These are phyloP conservation scores for Imleria badia DNA, from an alignment of 768 basidiomycete genomes.

Conservation along the genomic window DNA sequence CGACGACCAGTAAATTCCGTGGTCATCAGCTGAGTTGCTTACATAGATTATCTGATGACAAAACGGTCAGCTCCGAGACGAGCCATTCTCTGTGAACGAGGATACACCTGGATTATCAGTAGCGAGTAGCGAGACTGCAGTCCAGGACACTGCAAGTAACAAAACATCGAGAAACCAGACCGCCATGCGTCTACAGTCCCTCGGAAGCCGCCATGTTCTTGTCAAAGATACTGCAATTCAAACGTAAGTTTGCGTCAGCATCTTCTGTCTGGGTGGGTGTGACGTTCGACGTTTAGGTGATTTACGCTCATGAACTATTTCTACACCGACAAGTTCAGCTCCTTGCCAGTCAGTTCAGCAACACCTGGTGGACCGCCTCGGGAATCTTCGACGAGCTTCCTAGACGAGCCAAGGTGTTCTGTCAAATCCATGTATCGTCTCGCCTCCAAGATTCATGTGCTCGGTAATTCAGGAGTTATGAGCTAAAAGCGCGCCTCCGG, in stretches of 20 bases:
- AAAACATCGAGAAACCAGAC: not conserved
- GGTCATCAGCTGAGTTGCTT: not conserved
- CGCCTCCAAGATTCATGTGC: conserved; percentile 34
- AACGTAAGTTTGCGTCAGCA: conserved; percentile 14
- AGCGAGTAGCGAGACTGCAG: not conserved
- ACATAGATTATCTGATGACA: conserved; percentile 11
- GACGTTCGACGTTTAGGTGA: conserved; percentile 27
- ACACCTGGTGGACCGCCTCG: not conserved
- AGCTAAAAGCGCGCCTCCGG: not conserved
- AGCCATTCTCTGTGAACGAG: not conserved
- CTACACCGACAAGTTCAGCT: conserved; percentile 36
- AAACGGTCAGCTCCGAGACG: conserved; percentile 18
- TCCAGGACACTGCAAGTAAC: not conserved
- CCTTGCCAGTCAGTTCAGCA: conserved; percentile 28
- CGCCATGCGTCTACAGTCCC: conserved; percentile 5
- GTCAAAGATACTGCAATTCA: conserved; percentile 29
- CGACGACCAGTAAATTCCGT: conserved; percentile 5
- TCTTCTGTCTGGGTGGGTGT: not conserved
- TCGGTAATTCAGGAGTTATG: not conserved
- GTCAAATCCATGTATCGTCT: conserved; percentile 48
- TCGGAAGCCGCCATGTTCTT: conserved; percentile 22
- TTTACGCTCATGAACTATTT: conserved; percentile 40
- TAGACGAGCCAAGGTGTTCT: conserved; percentile 30
- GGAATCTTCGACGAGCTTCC: conserved; percentile 1
- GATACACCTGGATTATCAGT: not conserved